Evolutionary conservation across 192 early-diverging fungal species (phyloP), one percentile per base, ranked within the genome.

Genomic region (Rhizoclosmatium sp.): DNA sequence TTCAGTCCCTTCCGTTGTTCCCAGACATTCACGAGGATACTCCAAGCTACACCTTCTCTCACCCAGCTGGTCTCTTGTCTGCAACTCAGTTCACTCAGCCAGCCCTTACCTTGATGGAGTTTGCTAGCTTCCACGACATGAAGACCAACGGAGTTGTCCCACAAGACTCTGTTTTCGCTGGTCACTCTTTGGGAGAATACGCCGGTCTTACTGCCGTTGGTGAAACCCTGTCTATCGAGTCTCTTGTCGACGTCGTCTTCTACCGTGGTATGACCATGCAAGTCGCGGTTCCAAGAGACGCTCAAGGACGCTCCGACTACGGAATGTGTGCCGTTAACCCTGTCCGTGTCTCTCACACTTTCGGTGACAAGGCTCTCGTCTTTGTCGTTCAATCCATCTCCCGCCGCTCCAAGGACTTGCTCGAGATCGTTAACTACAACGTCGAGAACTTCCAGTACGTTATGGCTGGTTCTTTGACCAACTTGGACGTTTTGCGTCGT

Each of bases 261-360:
- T 94, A 96, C 89, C 93, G 97, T 81, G 97, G 97, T 78, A 95
- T 96, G 94, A 96, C 95, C n/a, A 97, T 98, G 97, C 97, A 97
- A 88, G 87, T 93, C 51, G 93, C 95, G 21, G 97, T 98, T 1
- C 89, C 87, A 67, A 92, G 96, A 68, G 96, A 97, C 69, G 80
- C 82, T 1, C 45, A 86, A 31, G 89, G 93, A 49, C 90, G 93
- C n/a, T 97, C 97, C 61, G 89, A 94, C 76, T 98, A 95, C 85
- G 95, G 93, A 85, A 97, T 98, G 95, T 92, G 92, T 69, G 97
- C 97, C 59, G 94, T 95, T 72, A 97, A 97, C 85, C 97, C 97
- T 47, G 86, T 92, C 56, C 92, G 97, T 79, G 94, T 97, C n/a
- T 84, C 92, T 64, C 88, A 85, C 66, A 92, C 93, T 19, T 94